Evolutionary conservation across 257 asterid species (phyloP), one percentile per base, ranked within the genome.

Genomic region (Solanum chilense): DNA sequence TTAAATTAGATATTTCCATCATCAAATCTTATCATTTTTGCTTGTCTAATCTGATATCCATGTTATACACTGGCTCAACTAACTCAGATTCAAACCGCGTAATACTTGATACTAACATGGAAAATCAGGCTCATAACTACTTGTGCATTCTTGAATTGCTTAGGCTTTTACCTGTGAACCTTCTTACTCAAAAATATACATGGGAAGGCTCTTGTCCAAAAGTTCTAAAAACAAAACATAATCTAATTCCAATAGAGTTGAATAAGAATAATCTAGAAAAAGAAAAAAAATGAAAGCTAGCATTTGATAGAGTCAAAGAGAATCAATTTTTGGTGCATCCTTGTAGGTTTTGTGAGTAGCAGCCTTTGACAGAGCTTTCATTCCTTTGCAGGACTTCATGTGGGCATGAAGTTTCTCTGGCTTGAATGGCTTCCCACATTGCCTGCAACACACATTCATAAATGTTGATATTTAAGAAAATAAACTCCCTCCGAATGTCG

Each of bases 351-450:
- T 89, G 41, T 90, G 90, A 29, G 88, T 42, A 37, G 87, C 87
- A 81, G 87, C 88, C 85, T 92, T 95, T 83, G 92, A 75, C 87
- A 89, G 37, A 8, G 93, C 94, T 90, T 92, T 97, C 87, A 93
- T 87, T 56, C 94, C 95, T 88, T 92, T 94, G 96, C 99, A 97
- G 31, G 96, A 90, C 89, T 91, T 94, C 97, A 97, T 94, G 89
- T 97, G 99, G 2, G 92, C 87, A 84, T 92, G 96, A 84, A 97
- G 90, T 89, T 94, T 94, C 91, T 94, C 98, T 35, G 98, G 98
- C 90, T 94, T 94, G 93, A 97, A 95, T 77, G 92, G 92, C 92
- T 95, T 95, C 88, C 94, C 93, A 74, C 98, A 95, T 90, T 95
- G 98, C 84, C 98, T 95, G 92, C 89, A 87, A 3, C 78, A 60